phyloP scores from a whole-genome alignment of 2,329 filamentous ascomycete species.

The Pestalotiopsis sp. region DNA sequence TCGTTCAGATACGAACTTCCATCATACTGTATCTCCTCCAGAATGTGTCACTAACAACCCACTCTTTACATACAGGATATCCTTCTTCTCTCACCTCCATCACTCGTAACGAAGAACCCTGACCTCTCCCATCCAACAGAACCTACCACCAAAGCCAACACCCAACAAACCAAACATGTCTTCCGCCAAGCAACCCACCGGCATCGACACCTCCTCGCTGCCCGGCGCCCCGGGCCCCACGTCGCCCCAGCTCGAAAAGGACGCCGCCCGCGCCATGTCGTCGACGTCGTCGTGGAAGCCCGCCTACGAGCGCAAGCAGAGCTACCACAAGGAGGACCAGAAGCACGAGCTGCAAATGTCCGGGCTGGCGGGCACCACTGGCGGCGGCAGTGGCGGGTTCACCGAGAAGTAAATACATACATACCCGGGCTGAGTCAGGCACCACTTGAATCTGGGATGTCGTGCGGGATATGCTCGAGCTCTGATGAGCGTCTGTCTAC shows the following conservation, averaged over 20 bases:
- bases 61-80: not conserved
- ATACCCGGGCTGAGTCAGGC: too few species aligned
- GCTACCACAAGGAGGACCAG: conserved; percentile 57
- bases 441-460: too few species aligned
- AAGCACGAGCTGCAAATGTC: conserved; percentile 56
- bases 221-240: conserved; percentile 17
- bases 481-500: too few species aligned
- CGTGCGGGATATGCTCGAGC: too few species aligned
- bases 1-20: not conserved
- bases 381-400: conserved; percentile 43
- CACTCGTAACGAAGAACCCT: not conserved
- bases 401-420: conserved; percentile 33
- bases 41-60: not conserved
- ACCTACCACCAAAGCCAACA: not conserved
- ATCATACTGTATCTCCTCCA: not conserved
- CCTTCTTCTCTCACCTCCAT: not conserved
- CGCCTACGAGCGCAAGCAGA: conserved; percentile 44
- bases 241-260: conserved; percentile 32
- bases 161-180: not conserved
- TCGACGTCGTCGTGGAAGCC: conserved; percentile 51
- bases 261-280: conserved; percentile 39
- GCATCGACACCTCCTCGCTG: conserved; percentile 18
- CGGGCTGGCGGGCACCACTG: conserved; percentile 36
- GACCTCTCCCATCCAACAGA: too few species aligned
- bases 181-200: conserved; percentile 8